Evolutionary conservation across 2,329 filamentous ascomycete genomes (phyloP).

Genomic region (Aspergillus latus): DNA sequence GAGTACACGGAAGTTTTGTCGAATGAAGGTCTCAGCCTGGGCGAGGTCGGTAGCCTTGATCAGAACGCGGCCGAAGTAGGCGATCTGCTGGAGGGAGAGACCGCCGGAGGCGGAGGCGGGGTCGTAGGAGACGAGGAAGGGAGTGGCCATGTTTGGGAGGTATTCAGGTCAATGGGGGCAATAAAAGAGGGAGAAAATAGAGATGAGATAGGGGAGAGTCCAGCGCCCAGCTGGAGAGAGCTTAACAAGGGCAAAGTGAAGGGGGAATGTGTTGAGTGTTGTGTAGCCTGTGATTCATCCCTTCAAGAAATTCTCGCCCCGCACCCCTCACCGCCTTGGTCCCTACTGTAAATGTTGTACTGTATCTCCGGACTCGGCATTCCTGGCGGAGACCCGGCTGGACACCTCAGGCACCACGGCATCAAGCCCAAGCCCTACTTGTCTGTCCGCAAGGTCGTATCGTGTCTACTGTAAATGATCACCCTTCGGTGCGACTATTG

Average conservation of each 20-base stretch:
- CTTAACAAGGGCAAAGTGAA: background rate
- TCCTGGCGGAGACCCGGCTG: no score
- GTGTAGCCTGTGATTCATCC: background rate
- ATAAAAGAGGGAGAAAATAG: background rate
- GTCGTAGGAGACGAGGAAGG: conserved; percentile 44
- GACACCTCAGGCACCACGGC: no score
- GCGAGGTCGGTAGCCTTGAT: conserved; percentile 48
- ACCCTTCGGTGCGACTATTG: no score
- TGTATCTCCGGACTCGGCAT: background rate
- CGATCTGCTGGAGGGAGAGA: conserved; percentile 54
- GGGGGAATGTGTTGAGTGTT: background rate
- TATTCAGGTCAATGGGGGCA: background rate
- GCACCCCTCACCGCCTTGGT: background rate
- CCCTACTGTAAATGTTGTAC: no score
- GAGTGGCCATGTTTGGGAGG: conserved; percentile 39
- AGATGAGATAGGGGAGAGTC: background rate
- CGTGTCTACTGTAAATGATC: no score
- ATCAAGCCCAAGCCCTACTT: no score
- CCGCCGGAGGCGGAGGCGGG: conserved; percentile 48
- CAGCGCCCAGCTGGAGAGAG: background rate
- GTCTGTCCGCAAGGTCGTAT: no score
- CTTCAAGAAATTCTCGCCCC: background rate
- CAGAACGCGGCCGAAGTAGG: conserved; percentile 60
- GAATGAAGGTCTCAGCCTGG: conserved; percentile 53
- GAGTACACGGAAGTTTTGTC: conserved; percentile 56